Evolutionary conservation across 305 asterid species (phyloP).

Genomic region (Fraxinus sp.): DNA sequence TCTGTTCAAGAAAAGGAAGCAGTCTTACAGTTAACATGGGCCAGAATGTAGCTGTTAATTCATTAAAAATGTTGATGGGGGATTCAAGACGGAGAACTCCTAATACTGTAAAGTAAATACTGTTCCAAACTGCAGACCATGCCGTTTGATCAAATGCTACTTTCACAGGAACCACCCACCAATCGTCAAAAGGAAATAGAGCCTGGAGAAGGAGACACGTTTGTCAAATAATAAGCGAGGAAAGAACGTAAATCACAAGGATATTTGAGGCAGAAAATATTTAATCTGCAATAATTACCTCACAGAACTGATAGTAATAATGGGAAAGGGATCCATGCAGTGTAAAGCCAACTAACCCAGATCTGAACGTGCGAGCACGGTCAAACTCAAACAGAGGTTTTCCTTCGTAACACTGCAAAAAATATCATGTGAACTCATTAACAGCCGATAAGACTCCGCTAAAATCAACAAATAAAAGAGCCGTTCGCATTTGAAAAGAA

Average conservation of each 20-base stretch:
- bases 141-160: conserved; percentile 81
- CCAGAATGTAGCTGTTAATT: conserved; percentile 75
- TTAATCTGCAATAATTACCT: conserved; percentile 43
- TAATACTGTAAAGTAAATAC: conserved; percentile 70
- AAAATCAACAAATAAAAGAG: background rate
- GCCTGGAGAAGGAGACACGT: conserved; percentile 43
- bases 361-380: conserved; percentile 72
- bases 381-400: conserved; percentile 81
- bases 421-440: conserved; percentile 1
- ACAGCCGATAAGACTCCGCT: background rate
- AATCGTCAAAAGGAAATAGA: conserved; percentile 76
- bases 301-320: conserved; percentile 77
- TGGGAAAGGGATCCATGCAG: conserved; percentile 92
- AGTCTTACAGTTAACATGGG: conserved; percentile 88
- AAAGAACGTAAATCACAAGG: background rate
- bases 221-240: background rate
- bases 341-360: conserved; percentile 74
- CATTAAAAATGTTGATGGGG: conserved; percentile 54
- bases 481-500: background rate
- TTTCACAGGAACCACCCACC: conserved; percentile 98
- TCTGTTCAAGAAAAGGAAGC: background rate
- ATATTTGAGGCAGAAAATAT: background rate
- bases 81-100: conserved; percentile 80
- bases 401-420: conserved; percentile 77
- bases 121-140: conserved; percentile 93